Base-by-base conservation (phyloP, 2,329 filamentous ascomycete species). In the Cytospora piceae region DNA sequence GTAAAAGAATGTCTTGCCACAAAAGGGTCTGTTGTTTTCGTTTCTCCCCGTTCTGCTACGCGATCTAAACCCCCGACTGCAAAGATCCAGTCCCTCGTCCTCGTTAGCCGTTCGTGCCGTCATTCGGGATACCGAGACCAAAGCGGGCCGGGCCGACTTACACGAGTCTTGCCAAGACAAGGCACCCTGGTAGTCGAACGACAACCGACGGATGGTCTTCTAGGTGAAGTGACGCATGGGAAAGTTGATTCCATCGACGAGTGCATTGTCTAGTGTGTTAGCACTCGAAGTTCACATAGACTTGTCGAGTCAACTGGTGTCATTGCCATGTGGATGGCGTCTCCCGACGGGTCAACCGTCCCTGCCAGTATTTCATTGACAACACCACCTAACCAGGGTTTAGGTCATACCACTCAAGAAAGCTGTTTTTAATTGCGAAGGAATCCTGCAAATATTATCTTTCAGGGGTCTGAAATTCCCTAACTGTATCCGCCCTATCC, bases 141-240 rank as follows among this genome's bases (percentile, higher is more conserved):
- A 14, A 24, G 46, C 46, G 46, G 46, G 46, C n/a, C 46, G n/a
- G n/a, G 46, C n/a, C n/a, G 46, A 49, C 46, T 49, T 49, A 49
- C 46, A 49, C n/a, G 11, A 49, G n/a, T 12, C n/a, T 14, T 12
- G 46, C n/a, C 20, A 9, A 49, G n/a, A 22, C n/a, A 14, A 7
- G 46, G 11, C n/a, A 14, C 46, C n/a, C 9, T 6, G 22, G 22
- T 20, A 24, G n/a, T 24, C 46, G 42, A 49, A 49, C 46, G 46
- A 24, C n/a, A 49, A 24, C 46, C 46, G 46, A 49, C 24, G 8
- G 15, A 24, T 20, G 34, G 34, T 15, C 34, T 37, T 37, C 17
- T n/a, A 42, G 20, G 15, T 6, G 20, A 7, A n/a, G 39, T 42
- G 39, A 42, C 39, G 20, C 17, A 7, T 4, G 39, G 17, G 39